Evolutionary conservation across 2,329 filamentous ascomycete genomes (phyloP), one percentile per base, ranked within the genome.

Genomic region (Trichophyton simii): DNA sequence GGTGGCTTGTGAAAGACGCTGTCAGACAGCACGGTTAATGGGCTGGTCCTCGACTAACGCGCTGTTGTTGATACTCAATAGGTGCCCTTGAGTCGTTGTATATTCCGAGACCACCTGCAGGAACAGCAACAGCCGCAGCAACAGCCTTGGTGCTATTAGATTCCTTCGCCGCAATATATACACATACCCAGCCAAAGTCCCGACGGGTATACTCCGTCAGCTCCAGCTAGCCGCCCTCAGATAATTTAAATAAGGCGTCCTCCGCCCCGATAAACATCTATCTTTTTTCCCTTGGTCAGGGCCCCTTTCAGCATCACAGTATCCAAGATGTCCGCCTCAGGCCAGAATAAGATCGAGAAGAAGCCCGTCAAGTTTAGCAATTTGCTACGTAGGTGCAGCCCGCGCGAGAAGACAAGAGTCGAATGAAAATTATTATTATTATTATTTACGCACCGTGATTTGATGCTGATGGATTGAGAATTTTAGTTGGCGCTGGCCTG

Each of bases 321-420:
- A 57, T 63, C 64, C 55, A 62, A 63, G 18, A 60, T 67, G 38
- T 64, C 66, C 22, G 67, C 68, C 31, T 52, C 63, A 25, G 77
- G 79, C 74, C 76, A 79, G 75, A 79, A 31, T 31, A 31, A 76
- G 77, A 80, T 95, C 75, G 91, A 96, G 87, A 97, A 97, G 88
- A 97, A 97, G 85, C 94, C 94, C 68, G 84, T 99, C 84, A 97
- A 96, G 85, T 97, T 97, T 83, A 96, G 91, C 82, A 99, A 99
- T 81, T 78, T 99, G 83, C 82, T 99, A 72, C 85, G 81, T 83
- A 72, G 73, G 80, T 80, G 42, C 42, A 52, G 42, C 46, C 52
- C 36, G 41, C 38, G 28, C 42, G n/a, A 6, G 44, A 7, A 22
- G 18, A 58, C 13, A 42, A n/a, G 20, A 31, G 42, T 2, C 9